Base-by-base conservation (phyloP, 208 protist species). In the Tetramitus jugosus region DNA sequence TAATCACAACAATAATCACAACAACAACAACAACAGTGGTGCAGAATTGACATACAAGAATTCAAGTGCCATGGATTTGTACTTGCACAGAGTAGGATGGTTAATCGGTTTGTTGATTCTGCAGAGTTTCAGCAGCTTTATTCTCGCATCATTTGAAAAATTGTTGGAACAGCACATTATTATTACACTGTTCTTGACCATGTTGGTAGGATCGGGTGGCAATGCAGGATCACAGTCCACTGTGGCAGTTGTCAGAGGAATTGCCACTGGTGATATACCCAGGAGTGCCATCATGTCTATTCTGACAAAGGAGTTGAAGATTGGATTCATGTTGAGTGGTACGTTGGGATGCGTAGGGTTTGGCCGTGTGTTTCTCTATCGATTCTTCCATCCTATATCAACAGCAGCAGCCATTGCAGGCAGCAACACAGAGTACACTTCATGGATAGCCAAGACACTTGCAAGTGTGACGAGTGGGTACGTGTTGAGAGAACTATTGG, bases 101-200 rank as follows among this genome's bases (percentile, higher is more conserved):
- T 37, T 69, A 37, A 69, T 69, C 14, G 37, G 37, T 13, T 43
- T 69, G 7, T 69, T 69, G 26, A 45, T 69, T 69, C 29, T 69
- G n/a, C 62, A 69, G 26, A 37, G 26, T 37, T 69, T 69, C 43
- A 43, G 35, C 29, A 69, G 62, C 43, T 69, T 69, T 26, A 69
- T 69, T 69, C 31, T 69, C 26, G 62, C 62, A 7, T 42, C 26
- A 14, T 69, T 69, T 69, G 62, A 69, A 40, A 17, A 13, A 7
- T n/a, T 69, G 14, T 7, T 69, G 8, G 7, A 39, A 43, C 37
- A 69, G 13, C 62, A 69, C 33, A 43, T 69, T 39, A 69, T 69
- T 43, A 69, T 69, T 69, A 37, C 62, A 39, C n/a, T 69, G 23
- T 69, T 69, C 31, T 40, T 69, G 8, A 69, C 62, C 7, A 69